Base-by-base conservation (phyloP, 2,329 filamentous ascomycete genomes). In the Aspergillus unguis region DNA sequence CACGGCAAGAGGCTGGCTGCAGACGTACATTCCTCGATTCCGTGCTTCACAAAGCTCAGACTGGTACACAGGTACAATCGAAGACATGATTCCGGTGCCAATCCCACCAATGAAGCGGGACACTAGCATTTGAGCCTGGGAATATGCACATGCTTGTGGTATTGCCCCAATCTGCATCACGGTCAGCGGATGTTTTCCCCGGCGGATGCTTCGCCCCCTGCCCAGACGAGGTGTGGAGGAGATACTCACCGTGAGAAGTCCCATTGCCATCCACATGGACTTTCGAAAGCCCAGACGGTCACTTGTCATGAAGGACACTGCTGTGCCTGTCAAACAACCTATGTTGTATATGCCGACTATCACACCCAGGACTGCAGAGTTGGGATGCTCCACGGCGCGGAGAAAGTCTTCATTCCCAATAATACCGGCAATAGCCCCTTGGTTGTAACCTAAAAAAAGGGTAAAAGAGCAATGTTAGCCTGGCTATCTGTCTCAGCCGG, bases 61-160 rank as follows among this genome's bases (percentile, higher is more conserved):
- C 53, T 78, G 76, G 50, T 76, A 75, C 61, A 67, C 69, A 1
- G 71, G 70, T 6, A 72, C 68, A 6, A 63, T 67, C 28, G 69
- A 68, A 8, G 66, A 69, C 55, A 68, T 65, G 57, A 78, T 70
- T 2, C 79, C 79, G 48, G 77, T 78, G 1, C 78, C 77, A 52
- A 81, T 70, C 4, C 77, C 78, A 3, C 76, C 77, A 31, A 81
- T 69, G 46, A 77, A 73, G 25, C 78, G 71, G 11, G 76, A 77
- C 25, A 78, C 69, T 33, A 72, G 66, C 29, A 73, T 49, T 26
- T 72, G 69, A 2, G 64, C 56, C 6, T 60, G 55, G 7, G 64
- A 63, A 49, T 60, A 71, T 3, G 67, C 57, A 36, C 63, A 62
- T n/a, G 67, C 65, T 57, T 73, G 71, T 37, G 71, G 53, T n/a